phyloP scores from a whole-genome alignment of 495 filamentous ascomycete genomes.

The Margaritispora aquatica region DNA sequence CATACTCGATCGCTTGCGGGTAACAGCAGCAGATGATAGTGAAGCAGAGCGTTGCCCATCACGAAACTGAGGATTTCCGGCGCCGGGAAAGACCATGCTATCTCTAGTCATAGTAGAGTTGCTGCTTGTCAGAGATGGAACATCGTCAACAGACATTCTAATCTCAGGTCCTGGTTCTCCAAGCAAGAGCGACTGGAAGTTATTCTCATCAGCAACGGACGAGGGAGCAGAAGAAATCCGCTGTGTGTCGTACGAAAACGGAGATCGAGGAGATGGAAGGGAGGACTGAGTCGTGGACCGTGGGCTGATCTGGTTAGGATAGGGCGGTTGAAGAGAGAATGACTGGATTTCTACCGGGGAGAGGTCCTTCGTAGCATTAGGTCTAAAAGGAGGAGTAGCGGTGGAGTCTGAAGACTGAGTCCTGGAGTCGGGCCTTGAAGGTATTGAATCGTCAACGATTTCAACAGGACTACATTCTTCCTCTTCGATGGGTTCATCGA shows the following conservation, averaged over 20 bases:
- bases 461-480: constrained; percentile 33
- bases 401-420: constrained; percentile 47
- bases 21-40: constrained; percentile 57
- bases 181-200: constrained; percentile 52
- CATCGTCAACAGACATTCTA: constrained; percentile 76
- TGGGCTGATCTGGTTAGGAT: constrained; percentile 45
- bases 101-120: constrained; percentile 79
- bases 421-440: constrained; percentile 28
- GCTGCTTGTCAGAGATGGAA: constrained; percentile 81
- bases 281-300: constrained; percentile 47
- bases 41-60: constrained; percentile 62
- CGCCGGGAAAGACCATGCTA: constrained; percentile 28
- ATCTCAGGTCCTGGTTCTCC: constrained; percentile 58
- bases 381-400: constrained; percentile 49
- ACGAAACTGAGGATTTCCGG: constrained; percentile 28
- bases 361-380: constrained; percentile 48
- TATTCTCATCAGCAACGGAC: constrained; percentile 62
- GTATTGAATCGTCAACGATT: constrained; percentile 31
- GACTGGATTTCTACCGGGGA: constrained; percentile 43
- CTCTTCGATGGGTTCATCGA: constrained; percentile 38
- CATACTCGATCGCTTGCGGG: constrained; percentile 75
- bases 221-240: constrained; percentile 67
- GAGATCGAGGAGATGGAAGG: constrained; percentile 50
- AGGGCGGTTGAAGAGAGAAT: constrained; percentile 34
- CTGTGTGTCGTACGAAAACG: constrained; percentile 60